Percentiles rank a stretch among this genome's conserved stretches.
phyloP scores from a whole-genome alignment of 306 rosid species.

The Cucurbita ficifolia region DNA sequence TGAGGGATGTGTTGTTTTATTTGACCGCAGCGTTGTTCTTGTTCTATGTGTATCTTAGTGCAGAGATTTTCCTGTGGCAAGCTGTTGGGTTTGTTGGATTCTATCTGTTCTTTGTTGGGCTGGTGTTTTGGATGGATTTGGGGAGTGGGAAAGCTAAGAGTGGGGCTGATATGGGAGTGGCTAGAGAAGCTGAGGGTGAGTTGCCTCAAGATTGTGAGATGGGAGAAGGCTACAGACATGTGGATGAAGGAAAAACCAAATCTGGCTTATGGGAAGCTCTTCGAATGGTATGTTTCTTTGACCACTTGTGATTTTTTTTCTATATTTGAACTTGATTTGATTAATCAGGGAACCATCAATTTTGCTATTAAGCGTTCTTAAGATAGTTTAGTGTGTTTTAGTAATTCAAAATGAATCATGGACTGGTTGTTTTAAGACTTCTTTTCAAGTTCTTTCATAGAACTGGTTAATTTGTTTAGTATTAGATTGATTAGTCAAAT shows the following conservation, averaged over 20 bases:
- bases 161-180: conserved; percentile 11
- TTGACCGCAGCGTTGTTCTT: conserved; percentile 57
- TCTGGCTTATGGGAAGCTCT: conserved; percentile 23
- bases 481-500: neutral
- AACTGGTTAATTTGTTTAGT: neutral
- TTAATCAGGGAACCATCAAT: neutral
- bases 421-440: neutral
- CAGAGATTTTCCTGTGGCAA: conserved; percentile 92
- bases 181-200: conserved; percentile 28
- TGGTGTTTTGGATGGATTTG: conserved; percentile 88
- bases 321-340: neutral
- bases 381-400: neutral
- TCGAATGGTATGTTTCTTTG: conserved; percentile 35
- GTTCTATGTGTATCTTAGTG: conserved; percentile 76
- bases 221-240: conserved; percentile 9
- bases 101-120: conserved; percentile 63
- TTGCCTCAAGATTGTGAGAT: conserved; percentile 11
- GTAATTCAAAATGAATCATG: neutral
- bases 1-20: conserved; percentile 71
- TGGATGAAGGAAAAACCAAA: conserved; percentile 18
- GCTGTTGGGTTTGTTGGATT: conserved; percentile 72
- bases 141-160: conserved; percentile 15
- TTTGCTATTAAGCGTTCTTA: neutral
- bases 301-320: neutral
- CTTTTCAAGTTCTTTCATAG: neutral